Evolutionary conservation across 192 early-diverging fungal genomes (phyloP), one percentile per base, ranked within the genome.

Genomic region (Coemansia sp.): DNA sequence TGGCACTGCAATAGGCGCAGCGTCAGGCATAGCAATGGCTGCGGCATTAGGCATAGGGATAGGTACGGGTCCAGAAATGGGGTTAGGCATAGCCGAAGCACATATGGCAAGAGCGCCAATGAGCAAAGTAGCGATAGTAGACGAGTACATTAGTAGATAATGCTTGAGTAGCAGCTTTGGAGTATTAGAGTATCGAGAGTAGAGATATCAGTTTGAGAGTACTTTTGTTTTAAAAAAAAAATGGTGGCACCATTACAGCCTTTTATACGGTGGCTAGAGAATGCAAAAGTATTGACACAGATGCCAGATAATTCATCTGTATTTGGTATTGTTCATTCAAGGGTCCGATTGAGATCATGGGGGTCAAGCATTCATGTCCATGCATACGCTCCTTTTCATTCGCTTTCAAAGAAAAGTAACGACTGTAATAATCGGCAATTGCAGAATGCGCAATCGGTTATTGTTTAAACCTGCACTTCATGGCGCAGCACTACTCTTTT

Each of bases 21-120:
- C 61, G 0, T 27, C 69, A 5, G 68, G 41, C 3, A 51, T 7
- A 21, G 62, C 61, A 25, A 39, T 36, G 17, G 69, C 62, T 11
- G 69, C 69, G 2, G 69, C 46, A 10, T 21, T 25, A 5, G 51
- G 69, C 7, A 48, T 39, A 23, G 69, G 38, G 15, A 41, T 37
- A 9, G 62, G 69, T 7, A 55, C 69, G 5, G 69, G 63, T 9
- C 32, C 69, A 15, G 68, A 42, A 14, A 19, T 62, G 17, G 67
- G 59, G 45, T 25, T 50, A 14, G 67, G 67, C 45, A 69, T 36
- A 5, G 68, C 69, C 2, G 63, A 55, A 3, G 55, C 15, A 29
- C 38, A 39, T 7, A 17, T 11, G 41, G 42, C 14, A 11, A 71
- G 41, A n/a, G 53, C 37, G 11, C 51, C 69, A 37, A 65, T 27